Evolutionary conservation across 352 stramenopile genomes (phyloP).

Genomic region (Globisporangium cederbergense): DNA sequence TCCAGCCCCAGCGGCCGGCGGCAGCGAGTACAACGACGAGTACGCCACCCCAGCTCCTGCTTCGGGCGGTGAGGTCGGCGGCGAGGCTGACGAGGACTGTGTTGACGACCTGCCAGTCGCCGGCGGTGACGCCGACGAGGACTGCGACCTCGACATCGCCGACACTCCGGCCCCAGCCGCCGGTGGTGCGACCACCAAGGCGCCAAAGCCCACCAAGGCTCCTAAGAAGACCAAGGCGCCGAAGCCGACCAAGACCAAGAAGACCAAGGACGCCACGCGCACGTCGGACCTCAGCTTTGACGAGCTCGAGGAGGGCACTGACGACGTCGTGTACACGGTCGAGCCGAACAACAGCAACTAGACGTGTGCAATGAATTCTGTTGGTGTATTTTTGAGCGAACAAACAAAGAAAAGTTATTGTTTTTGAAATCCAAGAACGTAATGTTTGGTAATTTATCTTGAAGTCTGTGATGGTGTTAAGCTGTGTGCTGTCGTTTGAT

Average conservation of each 20-base stretch:
- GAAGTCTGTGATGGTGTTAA: no score
- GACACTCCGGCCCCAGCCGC: not conserved
- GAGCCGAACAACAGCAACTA: not conserved
- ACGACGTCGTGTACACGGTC: not conserved
- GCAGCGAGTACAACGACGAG: not conserved
- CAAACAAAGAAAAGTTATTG: not conserved
- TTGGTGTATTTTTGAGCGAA: not conserved
- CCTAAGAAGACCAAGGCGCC: not conserved
- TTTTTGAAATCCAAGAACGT: no score
- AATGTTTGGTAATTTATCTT: no score
- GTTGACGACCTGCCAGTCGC: not conserved
- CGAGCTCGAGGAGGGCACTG: not conserved
- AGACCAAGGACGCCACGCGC: slow-evolving; percentile 1
- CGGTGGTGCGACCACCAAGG: not conserved
- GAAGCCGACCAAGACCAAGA: slow-evolving; percentile 4
- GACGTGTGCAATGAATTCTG: not conserved
- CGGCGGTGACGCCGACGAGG: not conserved
- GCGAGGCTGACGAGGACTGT: not conserved
- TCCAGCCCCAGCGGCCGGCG: not conserved
- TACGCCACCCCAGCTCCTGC: not conserved
- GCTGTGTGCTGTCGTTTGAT: no score
- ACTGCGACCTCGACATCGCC: not conserved
- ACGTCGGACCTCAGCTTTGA: slow-evolving; percentile 17
- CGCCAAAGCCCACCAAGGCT: not conserved
- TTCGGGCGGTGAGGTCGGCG: not conserved